Percentiles rank a stretch among this genome's conserved stretches.
Evolutionary conservation across 192 early-diverging fungal species (phyloP).

Genomic region (Coemansia reversa): DNA sequence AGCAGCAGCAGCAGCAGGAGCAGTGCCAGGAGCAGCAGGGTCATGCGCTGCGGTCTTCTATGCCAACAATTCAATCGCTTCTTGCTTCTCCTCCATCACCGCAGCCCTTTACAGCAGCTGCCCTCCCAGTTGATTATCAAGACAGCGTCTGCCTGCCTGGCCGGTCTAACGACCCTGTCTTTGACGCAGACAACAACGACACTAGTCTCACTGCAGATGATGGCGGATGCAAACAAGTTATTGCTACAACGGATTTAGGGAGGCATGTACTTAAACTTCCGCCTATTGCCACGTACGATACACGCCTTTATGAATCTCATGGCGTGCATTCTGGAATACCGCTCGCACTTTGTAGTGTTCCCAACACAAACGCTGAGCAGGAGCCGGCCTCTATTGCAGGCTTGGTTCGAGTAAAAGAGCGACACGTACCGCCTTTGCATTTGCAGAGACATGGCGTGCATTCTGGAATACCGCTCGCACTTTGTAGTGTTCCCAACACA

Average conservation of each 20-base stretch:
- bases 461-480: not conserved
- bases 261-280: constrained; percentile 12
- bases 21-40: not conserved
- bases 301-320: not conserved
- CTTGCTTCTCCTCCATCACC: constrained; percentile 5
- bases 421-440: not conserved
- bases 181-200: not conserved
- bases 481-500: not conserved
- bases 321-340: not conserved
- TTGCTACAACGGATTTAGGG: not conserved
- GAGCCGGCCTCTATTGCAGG: constrained; percentile 39
- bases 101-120: not conserved
- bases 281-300: constrained; percentile 10
- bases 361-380: constrained; percentile 1
- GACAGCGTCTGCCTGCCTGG: not conserved
- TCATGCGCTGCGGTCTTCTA: constrained; percentile 3
- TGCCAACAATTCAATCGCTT: constrained; percentile 19
- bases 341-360: not conserved
- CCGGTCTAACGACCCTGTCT: not conserved
- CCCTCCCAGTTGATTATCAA: not conserved
- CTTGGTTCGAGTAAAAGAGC: constrained; percentile 19
- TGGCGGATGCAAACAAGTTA: not conserved
- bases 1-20: constrained; percentile 19
- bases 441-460: not conserved
- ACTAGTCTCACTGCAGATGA: not conserved